Conservation (phyloP, 805 yeast species). For the Pichia ethanolica region DNA sequence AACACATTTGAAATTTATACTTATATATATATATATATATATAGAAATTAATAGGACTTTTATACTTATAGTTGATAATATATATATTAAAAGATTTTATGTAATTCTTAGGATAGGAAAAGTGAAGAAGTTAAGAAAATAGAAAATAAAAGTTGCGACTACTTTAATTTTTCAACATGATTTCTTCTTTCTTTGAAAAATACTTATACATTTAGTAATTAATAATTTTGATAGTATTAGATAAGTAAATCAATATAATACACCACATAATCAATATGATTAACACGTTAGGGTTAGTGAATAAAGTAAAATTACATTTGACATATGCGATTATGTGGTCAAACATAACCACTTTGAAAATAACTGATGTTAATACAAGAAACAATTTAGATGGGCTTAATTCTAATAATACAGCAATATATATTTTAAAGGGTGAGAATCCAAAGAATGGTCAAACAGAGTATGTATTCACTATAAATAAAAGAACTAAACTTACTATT, state of each 20-base stretch:
- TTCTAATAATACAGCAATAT: not conserved
- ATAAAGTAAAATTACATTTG: slow-evolving; percentile 36
- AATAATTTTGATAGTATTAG: too few relatives aligned
- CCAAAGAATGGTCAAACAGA: slow-evolving; percentile 9
- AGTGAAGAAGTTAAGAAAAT: too few relatives aligned
- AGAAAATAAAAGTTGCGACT: too few relatives aligned
- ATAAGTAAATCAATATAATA: not conserved
- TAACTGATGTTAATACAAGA: not conserved
- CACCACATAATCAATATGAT: not conserved
- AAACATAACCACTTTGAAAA: slow-evolving; percentile 6
- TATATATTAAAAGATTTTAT: too few relatives aligned
- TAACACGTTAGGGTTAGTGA: slow-evolving; percentile 16
- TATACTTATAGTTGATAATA: too few relatives aligned
- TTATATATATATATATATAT: too few relatives aligned
- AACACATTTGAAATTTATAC: too few relatives aligned
- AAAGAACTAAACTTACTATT: slow-evolving; percentile 29
- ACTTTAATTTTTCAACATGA: too few relatives aligned
- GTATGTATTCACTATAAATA: slow-evolving; percentile 32
- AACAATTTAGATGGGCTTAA: not conserved
- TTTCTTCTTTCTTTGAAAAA: too few relatives aligned
- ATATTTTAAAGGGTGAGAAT: slow-evolving; percentile 6
- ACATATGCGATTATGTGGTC: slow-evolving; percentile 40
- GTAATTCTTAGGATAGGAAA: too few relatives aligned
- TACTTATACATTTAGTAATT: too few relatives aligned
- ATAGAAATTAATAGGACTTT: too few relatives aligned